Evolutionary conservation across 805 yeast genomes (phyloP).

Genomic region (Yamadazyma sp.): DNA sequence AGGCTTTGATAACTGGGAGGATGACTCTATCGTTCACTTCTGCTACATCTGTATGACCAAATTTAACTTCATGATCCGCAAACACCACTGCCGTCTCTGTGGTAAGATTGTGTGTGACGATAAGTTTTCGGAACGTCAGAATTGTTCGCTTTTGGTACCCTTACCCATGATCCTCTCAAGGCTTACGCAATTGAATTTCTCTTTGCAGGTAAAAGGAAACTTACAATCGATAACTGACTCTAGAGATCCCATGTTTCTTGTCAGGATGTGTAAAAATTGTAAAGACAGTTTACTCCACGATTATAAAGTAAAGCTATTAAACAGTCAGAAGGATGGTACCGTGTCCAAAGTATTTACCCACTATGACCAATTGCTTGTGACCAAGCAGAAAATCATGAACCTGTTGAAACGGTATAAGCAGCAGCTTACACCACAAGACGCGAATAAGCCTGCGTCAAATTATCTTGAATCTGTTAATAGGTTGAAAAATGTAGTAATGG

Average conservation of each 20-base stretch:
- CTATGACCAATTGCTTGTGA: conserved; percentile 11
- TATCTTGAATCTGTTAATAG: conserved; percentile 10
- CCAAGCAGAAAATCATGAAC: conserved; percentile 12
- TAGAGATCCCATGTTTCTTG: conserved; percentile 8
- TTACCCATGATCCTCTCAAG: conserved; percentile 40
- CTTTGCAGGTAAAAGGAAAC: conserved; percentile 22
- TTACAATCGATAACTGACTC: conserved; percentile 15
- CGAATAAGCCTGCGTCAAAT: not conserved
- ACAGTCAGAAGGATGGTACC: not conserved
- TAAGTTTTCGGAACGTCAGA: conserved; percentile 35
- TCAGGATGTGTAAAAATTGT: conserved; percentile 58
- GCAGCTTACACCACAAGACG: not conserved
- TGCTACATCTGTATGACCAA: conserved; percentile 64
- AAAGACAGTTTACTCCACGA: conserved; percentile 59
- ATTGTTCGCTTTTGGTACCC: conserved; percentile 75
- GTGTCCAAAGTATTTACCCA: conserved; percentile 8
- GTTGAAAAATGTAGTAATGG: conserved; percentile 15
- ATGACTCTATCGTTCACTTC: conserved; percentile 35
- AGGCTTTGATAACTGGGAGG: conserved; percentile 54
- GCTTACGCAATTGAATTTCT: conserved; percentile 36
- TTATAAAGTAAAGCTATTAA: conserved; percentile 28
- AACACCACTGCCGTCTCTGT: conserved; percentile 91
- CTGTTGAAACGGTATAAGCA: conserved; percentile 11
- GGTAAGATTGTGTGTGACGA: conserved; percentile 82
- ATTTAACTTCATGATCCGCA: conserved; percentile 61